Percentiles rank a stretch among this genome's conserved stretches.
Conservation (phyloP, 106 monocot genomes). For the Dendrobium huoshanense region DNA sequence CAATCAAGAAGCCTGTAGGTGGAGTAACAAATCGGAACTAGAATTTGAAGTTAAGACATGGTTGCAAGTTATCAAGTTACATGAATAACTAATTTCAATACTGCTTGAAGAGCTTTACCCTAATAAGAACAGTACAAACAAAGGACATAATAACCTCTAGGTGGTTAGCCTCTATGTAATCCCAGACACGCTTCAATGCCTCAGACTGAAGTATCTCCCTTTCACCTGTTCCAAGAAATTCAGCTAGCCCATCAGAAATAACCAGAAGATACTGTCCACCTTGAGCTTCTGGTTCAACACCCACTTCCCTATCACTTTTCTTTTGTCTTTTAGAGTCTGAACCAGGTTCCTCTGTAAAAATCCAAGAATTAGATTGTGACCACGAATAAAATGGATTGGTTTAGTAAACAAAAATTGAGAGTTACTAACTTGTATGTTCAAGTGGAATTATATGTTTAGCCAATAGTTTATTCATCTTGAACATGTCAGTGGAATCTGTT, state of each 20-base stretch:
- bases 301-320: slow-evolving; percentile 30
- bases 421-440: slow-evolving; percentile 44
- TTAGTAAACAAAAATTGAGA: neutral
- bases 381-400: neutral
- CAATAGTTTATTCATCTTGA: slow-evolving; percentile 93
- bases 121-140: neutral
- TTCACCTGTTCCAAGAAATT: slow-evolving; percentile 72
- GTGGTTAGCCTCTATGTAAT: slow-evolving; percentile 68
- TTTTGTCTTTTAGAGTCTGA: slow-evolving; percentile 55
- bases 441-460: slow-evolving; percentile 82
- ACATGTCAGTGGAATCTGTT: slow-evolving; percentile 96
- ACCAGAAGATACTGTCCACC: slow-evolving; percentile 25
- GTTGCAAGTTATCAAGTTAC: neutral
- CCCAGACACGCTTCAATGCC: slow-evolving; percentile 65
- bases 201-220: slow-evolving; percentile 76
- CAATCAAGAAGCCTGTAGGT: neutral
- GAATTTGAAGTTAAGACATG: neutral
- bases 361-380: neutral
- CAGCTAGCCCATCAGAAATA: slow-evolving; percentile 68
- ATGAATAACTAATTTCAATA: neutral
- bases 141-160: slow-evolving; percentile 51
- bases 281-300: slow-evolving; percentile 25
- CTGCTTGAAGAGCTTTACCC: neutral
- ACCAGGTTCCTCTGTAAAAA: slow-evolving; percentile 48
- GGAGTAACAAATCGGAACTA: neutral